Evolutionary conservation across 306 rosid genomes (phyloP), one percentile per base, ranked within the genome.

Genomic region (Prunus campanulata): DNA sequence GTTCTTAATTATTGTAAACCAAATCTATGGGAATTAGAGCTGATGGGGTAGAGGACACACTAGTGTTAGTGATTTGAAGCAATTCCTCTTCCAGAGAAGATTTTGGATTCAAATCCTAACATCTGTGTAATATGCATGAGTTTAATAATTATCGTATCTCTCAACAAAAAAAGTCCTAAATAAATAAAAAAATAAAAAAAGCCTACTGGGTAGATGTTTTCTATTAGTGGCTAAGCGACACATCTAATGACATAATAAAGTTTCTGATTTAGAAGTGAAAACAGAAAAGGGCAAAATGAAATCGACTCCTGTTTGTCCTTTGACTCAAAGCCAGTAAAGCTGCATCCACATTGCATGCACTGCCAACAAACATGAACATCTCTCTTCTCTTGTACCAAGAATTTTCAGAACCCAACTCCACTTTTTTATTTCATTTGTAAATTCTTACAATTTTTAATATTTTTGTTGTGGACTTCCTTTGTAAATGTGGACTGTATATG

Each of bases 21-120:
- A 32, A 32, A 32, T 32, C 7, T 5, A 32, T 3, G 3, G 50
- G 14, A 47, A 47, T 47, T 12, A 47, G 50, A 47, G 50, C 14
- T 0, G 13, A 47, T 4, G 6, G 35, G 35, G 6, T 32, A 32
- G 35, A 32, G 6, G 6, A 32, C 1, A 0, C 35, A 5, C 0
- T 32, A 32, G 6, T 32, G 6, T 32, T 32, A 32, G 39, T 5
- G 39, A 32, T 32, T 32, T 32, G 7, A 0, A 32, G 0, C 0
- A 32, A 32, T 32, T 32, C 0, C 7, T 32, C 6, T 32, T 1
- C 0, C 1, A 32, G 1, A 1, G 0, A 32, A 32, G 0, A 32
- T 32, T 32, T 5, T 32, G 39, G 0, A 7, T 32, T 32, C 7
- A 32, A 32, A 0, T 32, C 0, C 0, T 32, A 4, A 4, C 5